Evolutionary conservation across 768 basidiomycete genomes (phyloP), one percentile per base, ranked within the genome.

Genomic region (Paxillus rubicundulus): DNA sequence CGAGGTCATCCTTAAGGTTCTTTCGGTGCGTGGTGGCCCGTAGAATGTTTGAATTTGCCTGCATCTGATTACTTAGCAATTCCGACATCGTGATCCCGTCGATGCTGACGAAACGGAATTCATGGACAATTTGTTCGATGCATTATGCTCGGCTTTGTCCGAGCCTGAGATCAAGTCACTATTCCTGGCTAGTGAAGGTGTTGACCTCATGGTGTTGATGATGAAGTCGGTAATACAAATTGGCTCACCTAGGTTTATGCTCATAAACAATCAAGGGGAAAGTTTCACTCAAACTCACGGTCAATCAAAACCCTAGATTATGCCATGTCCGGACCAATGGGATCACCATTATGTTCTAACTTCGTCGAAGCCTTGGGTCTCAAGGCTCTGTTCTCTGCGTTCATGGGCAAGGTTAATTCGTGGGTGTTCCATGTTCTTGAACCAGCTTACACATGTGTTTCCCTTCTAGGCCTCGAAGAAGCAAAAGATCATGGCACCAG

Each of bases 191-290:
- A 86, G 86, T 17, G 97, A 99, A 69, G 97, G 97, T 2, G 84
- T 93, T 13, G 97, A 99, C 61, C 79, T 99, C 32, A 98, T 98
- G 94, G 81, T 97, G n/a, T 76, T 98, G 57, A 89, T 97, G 81
- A 94, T 98, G 88, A 96, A 89, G 93, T 95, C 60, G 41, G 84
- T 72, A 27, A 32, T 36, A n/a, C 49, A 3, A 33, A 42, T 18
- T 21, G 6, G 24, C 28, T 21, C 5, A 14, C 60, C 8, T 16
- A 4, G 3, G 30, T 14, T 30, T 14, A 13, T 27, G 28, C 42
- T 60, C n/a, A 54, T 53, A 46, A 24, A 57, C 33, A 1, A 3
- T 44, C 30, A 62, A 94, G 93, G 70, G 89, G 92, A 56, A 96
- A 93, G 65, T 77, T 81, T 53, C 81, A 92, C 57, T 82, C 92